Conservation (phyloP, 1,139 yeast species). For the Yamadazyma dendronema region DNA sequence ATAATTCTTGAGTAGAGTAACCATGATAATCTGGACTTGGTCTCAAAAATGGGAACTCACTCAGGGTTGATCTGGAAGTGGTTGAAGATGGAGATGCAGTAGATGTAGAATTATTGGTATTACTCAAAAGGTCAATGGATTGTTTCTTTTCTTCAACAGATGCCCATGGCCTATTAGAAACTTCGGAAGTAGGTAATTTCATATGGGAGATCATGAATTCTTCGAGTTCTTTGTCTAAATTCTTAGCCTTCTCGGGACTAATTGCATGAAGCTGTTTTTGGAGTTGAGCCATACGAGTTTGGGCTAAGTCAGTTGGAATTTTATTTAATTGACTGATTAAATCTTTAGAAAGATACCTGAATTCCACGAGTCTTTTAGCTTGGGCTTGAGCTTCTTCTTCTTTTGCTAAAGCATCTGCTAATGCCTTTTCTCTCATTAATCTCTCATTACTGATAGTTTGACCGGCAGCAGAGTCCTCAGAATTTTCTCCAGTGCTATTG, state of each 20-base stretch:
- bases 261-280: conserved; percentile 29
- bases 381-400: conserved; percentile 42
- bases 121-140: conserved; percentile 5
- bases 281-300: conserved; percentile 29
- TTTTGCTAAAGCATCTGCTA: conserved; percentile 45
- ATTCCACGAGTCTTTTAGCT: conserved; percentile 37
- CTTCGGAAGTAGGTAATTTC: conserved; percentile 33
- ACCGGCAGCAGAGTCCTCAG: not conserved
- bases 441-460: conserved; percentile 22
- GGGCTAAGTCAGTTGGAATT: conserved; percentile 32
- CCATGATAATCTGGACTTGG: conserved; percentile 45
- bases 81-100: too few relatives aligned
- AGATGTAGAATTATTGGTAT: not conserved
- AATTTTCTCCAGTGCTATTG: not conserved
- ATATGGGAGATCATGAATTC: conserved; percentile 37
- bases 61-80: conserved; percentile 30
- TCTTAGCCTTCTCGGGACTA: conserved; percentile 34
- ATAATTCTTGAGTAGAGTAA: conserved; percentile 75
- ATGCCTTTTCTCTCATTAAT: conserved; percentile 38
- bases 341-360: conserved; percentile 27
- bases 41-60: conserved; percentile 38
- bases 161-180: conserved; percentile 39
- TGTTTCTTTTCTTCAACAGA: conserved; percentile 6
- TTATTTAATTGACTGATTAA: conserved; percentile 35
- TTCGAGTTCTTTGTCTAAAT: conserved; percentile 43